A percentile compares a stretch with the other conserved stretches of the same genome.
Conservation (phyloP, 495 filamentous ascomycete genomes). For the Trichoderma gamsii region DNA sequence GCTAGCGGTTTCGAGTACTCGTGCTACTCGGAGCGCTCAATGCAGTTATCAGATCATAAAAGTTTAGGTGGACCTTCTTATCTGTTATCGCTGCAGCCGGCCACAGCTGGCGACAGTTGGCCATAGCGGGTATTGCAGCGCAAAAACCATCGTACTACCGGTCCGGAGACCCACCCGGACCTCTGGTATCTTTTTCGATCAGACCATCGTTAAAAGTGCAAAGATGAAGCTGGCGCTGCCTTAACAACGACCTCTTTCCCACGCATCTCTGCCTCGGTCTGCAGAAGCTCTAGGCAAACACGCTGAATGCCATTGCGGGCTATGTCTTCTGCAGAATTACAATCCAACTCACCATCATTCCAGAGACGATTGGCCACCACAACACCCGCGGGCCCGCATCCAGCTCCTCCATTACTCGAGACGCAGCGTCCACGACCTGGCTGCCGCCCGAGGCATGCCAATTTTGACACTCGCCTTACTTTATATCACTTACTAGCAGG, state of each 20-base stretch:
- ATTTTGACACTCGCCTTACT: not conserved
- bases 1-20: no score
- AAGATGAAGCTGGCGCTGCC: not conserved
- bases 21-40: not conserved
- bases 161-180: conserved; percentile 10
- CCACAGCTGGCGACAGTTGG: not conserved
- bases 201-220: conserved; percentile 8
- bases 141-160: not conserved
- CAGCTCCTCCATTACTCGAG: not conserved
- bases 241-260: not conserved
- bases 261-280: not conserved
- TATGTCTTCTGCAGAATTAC: not conserved
- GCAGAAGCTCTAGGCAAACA: not conserved
- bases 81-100: not conserved
- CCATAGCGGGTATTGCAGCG: not conserved
- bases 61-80: not conserved
- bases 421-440: not conserved
- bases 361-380: not conserved
- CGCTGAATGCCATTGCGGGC: not conserved
- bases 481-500: not conserved
- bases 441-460: conserved; percentile 10
- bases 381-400: not conserved
- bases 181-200: conserved; percentile 12
- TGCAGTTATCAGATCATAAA: not conserved
- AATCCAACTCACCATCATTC: not conserved